Conservation (phyloP, 768 basidiomycete genomes). For the Fomitopsis serialis region DNA sequence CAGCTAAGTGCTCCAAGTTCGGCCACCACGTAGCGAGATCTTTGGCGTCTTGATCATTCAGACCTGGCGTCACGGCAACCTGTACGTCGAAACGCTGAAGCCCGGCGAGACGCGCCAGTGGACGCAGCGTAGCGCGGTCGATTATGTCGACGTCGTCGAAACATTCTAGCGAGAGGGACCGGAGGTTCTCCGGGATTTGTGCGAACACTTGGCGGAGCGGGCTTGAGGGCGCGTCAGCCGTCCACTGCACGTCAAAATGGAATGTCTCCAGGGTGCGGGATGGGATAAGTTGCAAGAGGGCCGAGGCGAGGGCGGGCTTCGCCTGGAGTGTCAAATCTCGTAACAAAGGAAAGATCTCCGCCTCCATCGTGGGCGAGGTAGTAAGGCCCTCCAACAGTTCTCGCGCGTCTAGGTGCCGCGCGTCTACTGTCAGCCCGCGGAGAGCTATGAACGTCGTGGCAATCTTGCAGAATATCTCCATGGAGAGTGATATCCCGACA, state of each 20-base stretch:
- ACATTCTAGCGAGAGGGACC: conserved; percentile 16
- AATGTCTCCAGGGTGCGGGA: conserved; percentile 10
- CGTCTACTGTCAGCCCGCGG: conserved; percentile 14
- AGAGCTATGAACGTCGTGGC: conserved; percentile 13
- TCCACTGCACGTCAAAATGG: conserved; percentile 10
- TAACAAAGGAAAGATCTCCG: conserved; percentile 12
- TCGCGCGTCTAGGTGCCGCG: conserved; percentile 13
- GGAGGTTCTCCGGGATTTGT: conserved; percentile 13
- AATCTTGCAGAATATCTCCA: conserved; percentile 14
- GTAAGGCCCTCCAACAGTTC: conserved; percentile 5
- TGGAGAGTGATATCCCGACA: conserved; percentile 9
- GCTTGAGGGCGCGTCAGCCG: not conserved
- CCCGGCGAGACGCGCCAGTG: conserved; percentile 18
- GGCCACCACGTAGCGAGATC: conserved; percentile 23
- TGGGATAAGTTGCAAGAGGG: conserved; percentile 13
- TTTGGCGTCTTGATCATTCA: conserved; percentile 19
- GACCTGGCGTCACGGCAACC: conserved; percentile 17
- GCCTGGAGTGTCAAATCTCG: conserved; percentile 14
- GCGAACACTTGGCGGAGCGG: conserved; percentile 14
- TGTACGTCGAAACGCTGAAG: conserved; percentile 21
- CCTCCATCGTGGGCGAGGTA: not conserved
- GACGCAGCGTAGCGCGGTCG: conserved; percentile 15
- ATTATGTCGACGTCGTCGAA: conserved; percentile 8
- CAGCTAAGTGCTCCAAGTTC: conserved; percentile 17
- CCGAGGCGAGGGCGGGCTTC: conserved; percentile 6